A percentile compares a stretch with the other conserved stretches of the same genome.
phyloP scores from a whole-genome alignment of 192 early-diverging fungal genomes.

The Endogone sp. region DNA sequence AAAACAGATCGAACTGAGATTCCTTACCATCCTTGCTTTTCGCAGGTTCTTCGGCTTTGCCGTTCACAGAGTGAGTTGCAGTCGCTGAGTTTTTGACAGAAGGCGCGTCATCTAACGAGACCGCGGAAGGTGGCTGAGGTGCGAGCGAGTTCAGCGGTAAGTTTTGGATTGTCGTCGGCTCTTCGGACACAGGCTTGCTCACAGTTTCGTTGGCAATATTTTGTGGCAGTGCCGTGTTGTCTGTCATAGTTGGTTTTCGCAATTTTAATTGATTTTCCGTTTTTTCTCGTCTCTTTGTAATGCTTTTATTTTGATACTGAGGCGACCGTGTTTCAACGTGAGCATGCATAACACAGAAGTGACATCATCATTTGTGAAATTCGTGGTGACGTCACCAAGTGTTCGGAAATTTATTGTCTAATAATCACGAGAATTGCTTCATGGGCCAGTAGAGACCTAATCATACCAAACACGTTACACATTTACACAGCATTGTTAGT shows the following conservation, averaged over 20 bases:
- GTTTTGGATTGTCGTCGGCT: neutral
- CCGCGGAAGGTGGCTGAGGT: neutral
- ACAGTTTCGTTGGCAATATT: neutral
- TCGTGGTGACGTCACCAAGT: neutral
- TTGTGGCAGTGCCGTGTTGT: neutral
- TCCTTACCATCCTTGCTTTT: neutral
- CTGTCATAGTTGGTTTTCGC: neutral
- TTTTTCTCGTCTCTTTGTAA: neutral
- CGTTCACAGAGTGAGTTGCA: neutral
- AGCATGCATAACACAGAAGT: neutral
- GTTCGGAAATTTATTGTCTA: neutral
- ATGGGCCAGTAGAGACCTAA: conserved; percentile 34
- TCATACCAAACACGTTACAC: too few species aligned
- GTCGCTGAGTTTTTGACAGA: neutral
- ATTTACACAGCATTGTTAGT: too few species aligned
- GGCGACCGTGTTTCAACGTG: neutral
- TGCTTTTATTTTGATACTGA: too few species aligned
- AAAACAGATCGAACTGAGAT: neutral
- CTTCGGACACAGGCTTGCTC: neutral
- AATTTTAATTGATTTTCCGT: neutral
- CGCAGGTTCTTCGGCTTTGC: neutral
- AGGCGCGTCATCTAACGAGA: neutral
- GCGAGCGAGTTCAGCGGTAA: neutral
- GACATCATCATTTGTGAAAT: neutral
- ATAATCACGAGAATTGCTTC: conserved; percentile 7